Conservation (phyloP, 2,329 filamentous ascomycete species). For the Claviceps arundinis region DNA sequence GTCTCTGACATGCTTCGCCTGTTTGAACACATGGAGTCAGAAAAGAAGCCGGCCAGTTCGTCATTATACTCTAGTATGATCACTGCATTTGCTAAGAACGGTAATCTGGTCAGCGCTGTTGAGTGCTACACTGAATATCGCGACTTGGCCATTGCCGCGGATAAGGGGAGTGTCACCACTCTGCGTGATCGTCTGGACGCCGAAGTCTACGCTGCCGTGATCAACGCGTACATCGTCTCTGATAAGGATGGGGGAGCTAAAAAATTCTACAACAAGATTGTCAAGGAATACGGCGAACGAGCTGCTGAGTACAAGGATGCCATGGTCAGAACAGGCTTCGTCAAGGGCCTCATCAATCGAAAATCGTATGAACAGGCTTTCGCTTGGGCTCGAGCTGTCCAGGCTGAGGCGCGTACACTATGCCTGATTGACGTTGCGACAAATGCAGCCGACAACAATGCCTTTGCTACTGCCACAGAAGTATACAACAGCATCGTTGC, state of each 20-base stretch:
- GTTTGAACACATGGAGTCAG: conserved; percentile 81
- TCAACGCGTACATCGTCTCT: conserved; percentile 76
- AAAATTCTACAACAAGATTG: conserved; percentile 74
- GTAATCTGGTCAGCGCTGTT: conserved; percentile 76
- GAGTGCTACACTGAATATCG: conserved; percentile 96
- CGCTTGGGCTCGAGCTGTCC: conserved; percentile 54
- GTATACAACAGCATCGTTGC: conserved; percentile 48
- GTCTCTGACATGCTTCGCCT: conserved; percentile 82
- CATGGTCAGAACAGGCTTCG: conserved; percentile 60
- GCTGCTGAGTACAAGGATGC: conserved; percentile 54
- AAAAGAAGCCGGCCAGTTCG: conserved; percentile 59
- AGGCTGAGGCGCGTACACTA: conserved; percentile 41
- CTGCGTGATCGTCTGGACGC: conserved; percentile 63
- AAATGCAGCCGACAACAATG: conserved; percentile 66
- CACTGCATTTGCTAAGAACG: conserved; percentile 70
- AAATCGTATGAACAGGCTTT: conserved; percentile 63
- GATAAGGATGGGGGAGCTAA: conserved; percentile 69
- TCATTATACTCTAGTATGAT: conserved; percentile 90
- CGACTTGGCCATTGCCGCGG: conserved; percentile 69
- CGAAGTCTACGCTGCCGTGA: conserved; percentile 79
- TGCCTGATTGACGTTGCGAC: conserved; percentile 64
- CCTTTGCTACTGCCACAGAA: conserved; percentile 52
- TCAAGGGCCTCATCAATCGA: conserved; percentile 61
- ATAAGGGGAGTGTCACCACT: conserved; percentile 55
- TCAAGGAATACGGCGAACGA: conserved; percentile 45